These are phyloP conservation scores for Claviceps pusilla DNA, from an alignment of 2,329 filamentous ascomycete species.

Conservation along the genomic window DNA sequence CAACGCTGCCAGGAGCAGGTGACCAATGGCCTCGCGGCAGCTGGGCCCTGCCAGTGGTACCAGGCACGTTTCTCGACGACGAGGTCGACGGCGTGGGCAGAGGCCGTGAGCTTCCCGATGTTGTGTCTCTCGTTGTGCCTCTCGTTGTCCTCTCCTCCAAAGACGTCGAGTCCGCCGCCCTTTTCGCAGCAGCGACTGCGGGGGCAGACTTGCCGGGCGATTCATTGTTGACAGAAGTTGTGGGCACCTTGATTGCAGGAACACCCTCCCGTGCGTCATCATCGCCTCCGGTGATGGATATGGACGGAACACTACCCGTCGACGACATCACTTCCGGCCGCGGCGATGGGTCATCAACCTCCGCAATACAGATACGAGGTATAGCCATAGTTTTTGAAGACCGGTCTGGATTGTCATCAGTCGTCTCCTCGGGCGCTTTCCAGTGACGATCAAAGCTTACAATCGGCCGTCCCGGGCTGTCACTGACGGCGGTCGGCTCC, in stretches of 20 bases:
- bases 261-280: conserved; percentile 7
- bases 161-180: conserved; percentile 26
- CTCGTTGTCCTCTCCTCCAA: too few relatives aligned
- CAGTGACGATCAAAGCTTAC: conserved; percentile 89
- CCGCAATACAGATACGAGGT: conserved; percentile 41
- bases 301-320: conserved; percentile 19
- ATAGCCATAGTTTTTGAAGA: conserved; percentile 25
- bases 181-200: conserved; percentile 20
- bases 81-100: conserved; percentile 29
- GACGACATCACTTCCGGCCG: conserved; percentile 14
- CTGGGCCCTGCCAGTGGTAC: conserved; percentile 17
- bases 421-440: conserved; percentile 54
- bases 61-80: conserved; percentile 17
- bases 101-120: conserved; percentile 12
- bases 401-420: conserved; percentile 47
- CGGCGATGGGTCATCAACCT: conserved; percentile 23
- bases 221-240: conserved; percentile 28
- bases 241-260: conserved; percentile 32
- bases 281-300: conserved; percentile 19
- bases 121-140: conserved; percentile 18
- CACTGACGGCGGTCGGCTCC: conserved; percentile 79
- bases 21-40: conserved; percentile 43
- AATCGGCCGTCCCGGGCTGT: conserved; percentile 80
- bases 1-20: conserved; percentile 30
- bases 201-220: conserved; percentile 25